A percentile compares a stretch with the other conserved stretches of the same genome.
These are phyloP conservation scores for Gracilaria gracilis DNA, from an alignment of 23 red algal species.

Conservation along the genomic window DNA sequence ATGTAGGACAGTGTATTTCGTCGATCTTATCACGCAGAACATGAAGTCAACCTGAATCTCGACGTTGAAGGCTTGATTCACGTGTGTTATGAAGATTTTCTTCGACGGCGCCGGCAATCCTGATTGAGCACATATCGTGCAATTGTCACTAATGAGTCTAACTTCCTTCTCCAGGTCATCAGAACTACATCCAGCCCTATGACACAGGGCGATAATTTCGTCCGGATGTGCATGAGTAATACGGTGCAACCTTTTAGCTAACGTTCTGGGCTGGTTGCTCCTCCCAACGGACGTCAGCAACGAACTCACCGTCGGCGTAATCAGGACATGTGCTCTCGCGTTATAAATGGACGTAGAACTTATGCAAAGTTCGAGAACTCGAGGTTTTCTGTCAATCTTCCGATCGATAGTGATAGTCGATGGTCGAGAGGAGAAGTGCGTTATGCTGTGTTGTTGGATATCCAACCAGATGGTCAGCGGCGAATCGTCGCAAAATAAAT, in stretches of 20 bases:
- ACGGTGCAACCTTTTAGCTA: conserved; percentile 40
- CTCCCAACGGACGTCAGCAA: too few species aligned
- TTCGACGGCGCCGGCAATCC: too few species aligned
- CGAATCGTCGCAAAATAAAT: conserved; percentile 28
- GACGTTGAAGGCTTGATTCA: too few species aligned
- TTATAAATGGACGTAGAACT: neutral
- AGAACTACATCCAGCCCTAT: neutral
- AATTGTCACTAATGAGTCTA: too few species aligned
- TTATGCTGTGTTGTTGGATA: neutral
- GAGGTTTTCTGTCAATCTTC: neutral
- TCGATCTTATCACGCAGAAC: neutral
- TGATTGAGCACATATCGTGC: too few species aligned
- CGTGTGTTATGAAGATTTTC: too few species aligned
- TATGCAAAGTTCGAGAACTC: neutral
- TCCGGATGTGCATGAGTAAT: conserved; percentile 15
- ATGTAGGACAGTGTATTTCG: neutral
- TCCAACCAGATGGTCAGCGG: conserved; percentile 35
- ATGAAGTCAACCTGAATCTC: conserved; percentile 39
- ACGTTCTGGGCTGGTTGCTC: neutral
- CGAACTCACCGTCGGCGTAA: neutral
- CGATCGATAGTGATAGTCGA: conserved; percentile 31
- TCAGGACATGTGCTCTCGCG: neutral
- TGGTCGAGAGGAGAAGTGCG: neutral
- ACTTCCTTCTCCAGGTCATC: too few species aligned
- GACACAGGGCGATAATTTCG: conserved; percentile 15